Evolutionary conservation across 306 rosid genomes (phyloP), one percentile per base, ranked within the genome.

Genomic region (Trichosanthes cucumerina): DNA sequence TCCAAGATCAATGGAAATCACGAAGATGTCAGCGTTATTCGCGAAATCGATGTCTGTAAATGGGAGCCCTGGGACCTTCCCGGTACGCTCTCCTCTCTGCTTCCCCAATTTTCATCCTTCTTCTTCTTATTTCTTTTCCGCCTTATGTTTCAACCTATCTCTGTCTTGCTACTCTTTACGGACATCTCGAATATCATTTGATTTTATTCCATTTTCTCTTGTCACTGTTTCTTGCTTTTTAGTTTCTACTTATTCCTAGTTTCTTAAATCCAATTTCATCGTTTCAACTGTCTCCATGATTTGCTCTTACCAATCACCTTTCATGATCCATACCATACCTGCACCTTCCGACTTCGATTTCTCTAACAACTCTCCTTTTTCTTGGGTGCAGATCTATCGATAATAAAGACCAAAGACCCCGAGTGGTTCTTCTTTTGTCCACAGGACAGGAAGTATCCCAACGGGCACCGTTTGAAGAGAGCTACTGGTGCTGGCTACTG

Each of bases 351-450:
- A 15, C 19, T 26, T 60, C 9, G 10, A 16, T 52, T 28, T 75
- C 52, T 50, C 63, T 47, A 16, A 69, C 31, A 41, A 21, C 14
- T 41, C 33, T n/a, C 5, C 3, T 12, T 9, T 36, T 52, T 16
- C 60, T 71, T 21, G 28, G 77, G 10, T 59, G 74, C 82, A 95
- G 99, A 80, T 83, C 87, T 91, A 79, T 92, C 98, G 0, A 88
- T 87, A 81, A 75, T 96, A 79, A 50, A 82, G 80, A 89, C 92
- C 24, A 85, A 87, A 85, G 99, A 96, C 85, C 98, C 88, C 0
- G 97, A 96, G 83, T 96, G 99, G 99, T 92, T 96, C 88, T 96
- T 92, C 88, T 96, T 96, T 86, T 96, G 99, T 79, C 99, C 98
- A 0, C 96, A 90, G 88, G 99, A 92, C 81, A 80, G 91, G 13